Evolutionary conservation across 805 yeast species (phyloP), one percentile per base, ranked within the genome.

Genomic region (Schizosaccharomyces lindneri): DNA sequence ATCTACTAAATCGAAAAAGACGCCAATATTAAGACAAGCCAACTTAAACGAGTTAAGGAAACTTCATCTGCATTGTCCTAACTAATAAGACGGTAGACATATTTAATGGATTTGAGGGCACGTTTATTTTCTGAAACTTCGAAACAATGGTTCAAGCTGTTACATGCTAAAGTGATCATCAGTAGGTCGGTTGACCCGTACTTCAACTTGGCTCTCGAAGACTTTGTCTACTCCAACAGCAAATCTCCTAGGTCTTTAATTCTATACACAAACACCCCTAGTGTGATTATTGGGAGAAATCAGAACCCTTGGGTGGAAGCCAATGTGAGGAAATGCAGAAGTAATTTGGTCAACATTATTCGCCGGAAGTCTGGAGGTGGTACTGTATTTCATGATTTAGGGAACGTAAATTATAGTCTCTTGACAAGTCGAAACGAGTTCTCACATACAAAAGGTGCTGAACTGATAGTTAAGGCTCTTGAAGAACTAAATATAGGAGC

Each of bases 291-390:
- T 13, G 99, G 99, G 0, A 87, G 94, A 68, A 93, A 93, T 68
- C 99, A 93, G 71, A 93, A 88, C 65, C 95, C 96, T 2, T 90
- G 90, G 87, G 79, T 81, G 63, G 99, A 93, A 69, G 77, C 82
- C 48, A 85, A 86, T 66, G 62, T 93, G 2, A 21, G 36, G n/a
- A 17, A 24, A 29, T 51, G 57, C 32, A 51, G 57, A 24, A 29
- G 27, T n/a, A 76, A 80, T 0, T 67, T 80, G 15, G 72, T 85
- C 4, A 72, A 76, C 3, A 68, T 89, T 6, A 69, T 93, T 5
- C 75, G 99, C 66, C 75, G 99, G 62, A 74, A 78, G 59, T 83
- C 93, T 7, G 99, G 99, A 0, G 99, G 99, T 1, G 99, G 99
- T 0, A 81, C 97, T 0, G 99, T 93, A 0, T 95, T 88, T 11